Evolutionary conservation across 345 rosid species (phyloP).

Genomic region (Eucalyptus camaldulensis): DNA sequence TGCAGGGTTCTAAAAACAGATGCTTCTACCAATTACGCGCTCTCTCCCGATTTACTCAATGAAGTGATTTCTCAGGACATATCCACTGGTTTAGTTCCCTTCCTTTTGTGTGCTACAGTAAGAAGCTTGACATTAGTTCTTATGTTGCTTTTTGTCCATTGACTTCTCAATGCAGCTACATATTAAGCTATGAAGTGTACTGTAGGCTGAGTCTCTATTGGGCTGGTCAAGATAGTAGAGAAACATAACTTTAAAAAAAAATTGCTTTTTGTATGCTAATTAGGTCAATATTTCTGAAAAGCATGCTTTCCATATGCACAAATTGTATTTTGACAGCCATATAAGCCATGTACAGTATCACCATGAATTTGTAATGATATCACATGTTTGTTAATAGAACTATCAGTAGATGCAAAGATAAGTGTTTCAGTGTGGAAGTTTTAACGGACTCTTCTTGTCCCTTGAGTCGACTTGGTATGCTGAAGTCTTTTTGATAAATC

Average conservation of each 20-base stretch:
- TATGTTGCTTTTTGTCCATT: not conserved
- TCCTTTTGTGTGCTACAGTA: conserved; percentile 76
- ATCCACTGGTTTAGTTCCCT: conserved; percentile 63
- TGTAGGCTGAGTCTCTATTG: not conserved
- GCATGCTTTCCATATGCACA: not conserved
- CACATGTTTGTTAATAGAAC: not conserved
- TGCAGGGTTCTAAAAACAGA: conserved; percentile 58
- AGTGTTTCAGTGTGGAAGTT: not conserved
- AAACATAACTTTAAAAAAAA: not conserved
- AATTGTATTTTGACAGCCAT: not conserved
- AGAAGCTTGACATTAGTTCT: not conserved
- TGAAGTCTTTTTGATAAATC: not conserved
- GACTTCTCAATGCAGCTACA: not conserved
- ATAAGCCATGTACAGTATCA: not conserved
- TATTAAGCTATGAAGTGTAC: not conserved
- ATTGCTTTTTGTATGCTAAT: not conserved
- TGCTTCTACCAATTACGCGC: conserved; percentile 57
- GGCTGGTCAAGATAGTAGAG: not conserved
- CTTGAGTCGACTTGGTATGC: not conserved
- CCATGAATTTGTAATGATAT: not conserved
- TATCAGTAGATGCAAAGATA: not conserved
- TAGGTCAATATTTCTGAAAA: not conserved
- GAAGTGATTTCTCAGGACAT: conserved; percentile 58
- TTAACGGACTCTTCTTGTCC: not conserved
- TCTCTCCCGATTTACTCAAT: conserved; percentile 39